phyloP scores from a whole-genome alignment of 225 moss, liverwort and hornwort species.

The Lunularia cruciata region DNA sequence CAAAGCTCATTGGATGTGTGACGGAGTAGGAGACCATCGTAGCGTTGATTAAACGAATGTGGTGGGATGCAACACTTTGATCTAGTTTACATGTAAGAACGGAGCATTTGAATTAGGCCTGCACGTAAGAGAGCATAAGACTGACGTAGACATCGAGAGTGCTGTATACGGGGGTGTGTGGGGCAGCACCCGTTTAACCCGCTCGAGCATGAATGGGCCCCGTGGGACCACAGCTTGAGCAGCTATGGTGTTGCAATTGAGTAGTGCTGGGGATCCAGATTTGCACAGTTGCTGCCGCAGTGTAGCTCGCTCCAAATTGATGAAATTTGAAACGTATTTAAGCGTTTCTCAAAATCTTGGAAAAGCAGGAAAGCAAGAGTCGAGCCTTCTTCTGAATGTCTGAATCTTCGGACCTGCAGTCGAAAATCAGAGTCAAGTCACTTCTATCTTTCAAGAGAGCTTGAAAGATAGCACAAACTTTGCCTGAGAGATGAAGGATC shows the following conservation, averaged over 20 bases:
- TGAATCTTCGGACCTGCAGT: background rate
- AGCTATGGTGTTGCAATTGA: background rate
- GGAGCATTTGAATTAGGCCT: background rate
- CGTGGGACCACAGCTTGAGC: background rate
- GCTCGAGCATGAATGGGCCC: no score
- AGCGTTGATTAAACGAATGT: background rate
- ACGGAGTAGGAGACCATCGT: background rate
- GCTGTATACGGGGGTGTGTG: no score
- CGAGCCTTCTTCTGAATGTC: background rate
- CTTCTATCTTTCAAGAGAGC: background rate
- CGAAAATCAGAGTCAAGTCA: background rate
- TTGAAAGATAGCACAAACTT: background rate
- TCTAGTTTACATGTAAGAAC: no score
- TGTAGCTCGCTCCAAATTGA: no score
- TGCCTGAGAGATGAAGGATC: no score
- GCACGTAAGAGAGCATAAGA: no score
- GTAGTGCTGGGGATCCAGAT: background rate
- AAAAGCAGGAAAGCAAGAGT: background rate
- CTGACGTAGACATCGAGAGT: no score
- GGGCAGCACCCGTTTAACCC: no score
- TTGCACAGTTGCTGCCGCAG: background rate
- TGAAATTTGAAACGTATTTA: background rate
- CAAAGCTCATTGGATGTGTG: slow-evolving; percentile 1
- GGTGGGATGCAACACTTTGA: background rate
- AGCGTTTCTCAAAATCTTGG: background rate